Conservation (phyloP, 768 basidiomycete species). For the Collybiopsis luxurians region DNA sequence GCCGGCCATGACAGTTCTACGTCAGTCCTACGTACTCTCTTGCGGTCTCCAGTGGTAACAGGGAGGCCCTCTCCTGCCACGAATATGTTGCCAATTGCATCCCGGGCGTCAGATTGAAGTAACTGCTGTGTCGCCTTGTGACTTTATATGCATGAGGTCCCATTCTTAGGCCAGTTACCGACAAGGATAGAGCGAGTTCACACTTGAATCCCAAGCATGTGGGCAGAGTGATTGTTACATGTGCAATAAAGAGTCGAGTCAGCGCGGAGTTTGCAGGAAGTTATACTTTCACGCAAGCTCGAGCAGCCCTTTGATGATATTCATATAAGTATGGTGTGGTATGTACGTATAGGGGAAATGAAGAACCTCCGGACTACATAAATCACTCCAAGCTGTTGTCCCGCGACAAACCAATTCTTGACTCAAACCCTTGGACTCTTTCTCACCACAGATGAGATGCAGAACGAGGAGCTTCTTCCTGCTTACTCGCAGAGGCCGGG, state of each 20-base stretch:
- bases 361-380: too few species aligned
- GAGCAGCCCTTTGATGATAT: neutral
- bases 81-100: too few species aligned
- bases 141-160: slow-evolving; percentile 2
- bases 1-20: too few species aligned
- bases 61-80: too few species aligned
- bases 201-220: slow-evolving; percentile 4
- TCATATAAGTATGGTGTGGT: neutral
- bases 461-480: slow-evolving; percentile 5
- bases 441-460: slow-evolving; percentile 1
- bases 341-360: neutral
- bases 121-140: slow-evolving; percentile 1
- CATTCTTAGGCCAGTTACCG: too few species aligned
- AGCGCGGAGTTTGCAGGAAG: slow-evolving; percentile 7
- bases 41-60: too few species aligned
- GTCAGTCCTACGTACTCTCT: too few species aligned
- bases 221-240: slow-evolving; percentile 8
- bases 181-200: neutral
- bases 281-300: neutral
- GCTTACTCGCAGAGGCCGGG: slow-evolving; percentile 5
- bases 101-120: neutral
- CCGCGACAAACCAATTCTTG: neutral
- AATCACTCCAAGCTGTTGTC: too few species aligned
- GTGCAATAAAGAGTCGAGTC: slow-evolving; percentile 5
- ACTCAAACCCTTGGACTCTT: neutral